phyloP scores from a whole-genome alignment of 192 early-diverging fungal species.

The Umbelopsis vinacea region DNA sequence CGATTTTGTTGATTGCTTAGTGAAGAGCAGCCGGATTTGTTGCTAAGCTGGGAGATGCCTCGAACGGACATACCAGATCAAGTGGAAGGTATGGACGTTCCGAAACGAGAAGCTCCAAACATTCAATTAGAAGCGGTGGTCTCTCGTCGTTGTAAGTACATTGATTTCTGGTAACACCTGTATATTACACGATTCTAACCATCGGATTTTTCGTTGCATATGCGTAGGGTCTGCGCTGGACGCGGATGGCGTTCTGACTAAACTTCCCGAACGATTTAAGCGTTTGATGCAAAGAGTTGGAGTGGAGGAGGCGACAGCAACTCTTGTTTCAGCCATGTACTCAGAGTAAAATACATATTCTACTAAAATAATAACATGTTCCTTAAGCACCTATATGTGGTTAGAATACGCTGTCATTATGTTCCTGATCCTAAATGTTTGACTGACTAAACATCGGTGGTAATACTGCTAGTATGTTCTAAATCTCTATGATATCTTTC shows the following conservation, averaged over 20 bases:
- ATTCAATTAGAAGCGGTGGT: slow-evolving; percentile 12
- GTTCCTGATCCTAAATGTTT: no score
- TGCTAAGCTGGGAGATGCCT: slow-evolving; percentile 20
- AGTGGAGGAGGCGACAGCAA: neutral
- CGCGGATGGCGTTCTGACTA: slow-evolving; percentile 9
- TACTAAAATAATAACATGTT: neutral
- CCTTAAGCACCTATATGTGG: neutral
- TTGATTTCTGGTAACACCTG: neutral
- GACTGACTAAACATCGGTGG: no score
- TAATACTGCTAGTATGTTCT: no score
- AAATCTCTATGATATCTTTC: no score
- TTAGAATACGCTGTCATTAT: neutral
- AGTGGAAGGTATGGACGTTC: slow-evolving; percentile 16
- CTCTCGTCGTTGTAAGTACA: neutral
- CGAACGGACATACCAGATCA: slow-evolving; percentile 12
- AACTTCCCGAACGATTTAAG: slow-evolving; percentile 4
- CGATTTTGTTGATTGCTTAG: neutral
- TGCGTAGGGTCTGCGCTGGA: slow-evolving; percentile 11
- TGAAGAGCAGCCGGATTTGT: slow-evolving; percentile 2
- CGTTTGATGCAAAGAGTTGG: slow-evolving; percentile 3
- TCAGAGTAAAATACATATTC: neutral
- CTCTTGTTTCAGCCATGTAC: slow-evolving; percentile 5
- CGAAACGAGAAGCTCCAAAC: neutral
- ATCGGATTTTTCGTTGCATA: no score
- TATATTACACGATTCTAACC: no score